Conservation (phyloP, 2,329 filamentous ascomycete genomes). For the Stromatinia cepivora region DNA sequence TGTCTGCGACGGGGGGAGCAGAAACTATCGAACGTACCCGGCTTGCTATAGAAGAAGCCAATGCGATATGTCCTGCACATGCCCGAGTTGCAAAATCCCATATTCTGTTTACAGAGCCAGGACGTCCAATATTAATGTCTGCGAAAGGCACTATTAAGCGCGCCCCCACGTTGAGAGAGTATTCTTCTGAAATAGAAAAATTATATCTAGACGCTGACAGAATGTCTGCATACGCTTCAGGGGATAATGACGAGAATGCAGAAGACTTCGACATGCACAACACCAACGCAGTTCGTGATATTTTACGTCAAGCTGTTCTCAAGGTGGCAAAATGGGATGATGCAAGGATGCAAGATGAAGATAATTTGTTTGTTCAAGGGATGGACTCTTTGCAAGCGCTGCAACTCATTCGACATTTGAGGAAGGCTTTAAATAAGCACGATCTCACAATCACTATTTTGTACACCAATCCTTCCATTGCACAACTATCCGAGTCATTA, state of each 20-base stretch:
- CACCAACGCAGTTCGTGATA: not conserved
- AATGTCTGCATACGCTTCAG: constrained; percentile 3
- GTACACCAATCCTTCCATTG: constrained; percentile 13
- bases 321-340: constrained; percentile 2
- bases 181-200: constrained; percentile 27
- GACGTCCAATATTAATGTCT: constrained; percentile 41
- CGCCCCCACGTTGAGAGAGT: constrained; percentile 36
- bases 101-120: constrained; percentile 38
- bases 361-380: constrained; percentile 22
- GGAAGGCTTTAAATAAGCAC: not conserved
- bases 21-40: constrained; percentile 29
- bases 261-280: not conserved
- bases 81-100: constrained; percentile 36
- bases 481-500: not conserved
- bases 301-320: not conserved
- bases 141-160: constrained; percentile 44
- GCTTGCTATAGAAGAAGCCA: constrained; percentile 40
- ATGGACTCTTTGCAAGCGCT: constrained; percentile 24
- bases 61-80: constrained; percentile 37
- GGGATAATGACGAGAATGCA: not conserved
- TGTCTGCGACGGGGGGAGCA: constrained; percentile 10
- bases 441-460: not conserved
- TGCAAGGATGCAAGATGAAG: not conserved
- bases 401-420: constrained; percentile 14
- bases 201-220: constrained; percentile 11